Base-by-base conservation (phyloP, 2,329 filamentous ascomycete species). In the Ophiostoma ulmi region DNA sequence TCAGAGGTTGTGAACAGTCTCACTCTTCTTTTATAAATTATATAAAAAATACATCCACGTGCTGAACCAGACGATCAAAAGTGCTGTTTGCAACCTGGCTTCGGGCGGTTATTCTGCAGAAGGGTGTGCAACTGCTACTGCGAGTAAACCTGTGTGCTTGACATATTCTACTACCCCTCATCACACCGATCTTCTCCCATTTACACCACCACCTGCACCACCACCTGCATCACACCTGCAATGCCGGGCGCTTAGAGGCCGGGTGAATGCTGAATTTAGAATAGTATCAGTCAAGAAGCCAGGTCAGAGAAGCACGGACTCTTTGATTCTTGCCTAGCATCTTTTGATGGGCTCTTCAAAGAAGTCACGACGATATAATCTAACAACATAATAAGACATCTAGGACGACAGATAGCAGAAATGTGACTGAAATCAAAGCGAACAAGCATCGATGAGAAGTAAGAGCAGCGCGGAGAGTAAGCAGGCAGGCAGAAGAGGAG, bases 61-160 rank as follows among this genome's bases (percentile, higher is more conserved):
- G 52, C 52, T 20, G 52, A 26, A 22, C 52, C 52, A 14, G 52
- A 31, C 52, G 52, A 58, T 26, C 52, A 26, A 14, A 26, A 58
- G 11, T 11, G 52, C n/a, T 58, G n/a, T 58, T 58, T 58, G 52
- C 52, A 58, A 22, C 52, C 52, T 58, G 26, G 26, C 26, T 31
- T 63, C 26, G 58, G 58, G 58, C 58, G 58, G 36, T 31, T 35
- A 14, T 17, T 13, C 26, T 13, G 11, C n/a, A 22, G 6, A 26
- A 63, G 58, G 58, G 58, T 63, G 58, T 63, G 58, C 58, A 36
- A 26, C 22, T 52, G 44, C 20, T 22, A 44, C 39, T 44, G 44
- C 44, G 17, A 48, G 44, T 48, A 20, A 20, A n/a, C n/a, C 6
- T 8, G 11, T 55, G 52, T 58, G 52, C 58, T 63, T n/a, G 8